A percentile compares a stretch with the other conserved stretches of the same genome.
Evolutionary conservation across 2,329 filamentous ascomycete species (phyloP).

Genomic region (Pseudocercospora crystallina): DNA sequence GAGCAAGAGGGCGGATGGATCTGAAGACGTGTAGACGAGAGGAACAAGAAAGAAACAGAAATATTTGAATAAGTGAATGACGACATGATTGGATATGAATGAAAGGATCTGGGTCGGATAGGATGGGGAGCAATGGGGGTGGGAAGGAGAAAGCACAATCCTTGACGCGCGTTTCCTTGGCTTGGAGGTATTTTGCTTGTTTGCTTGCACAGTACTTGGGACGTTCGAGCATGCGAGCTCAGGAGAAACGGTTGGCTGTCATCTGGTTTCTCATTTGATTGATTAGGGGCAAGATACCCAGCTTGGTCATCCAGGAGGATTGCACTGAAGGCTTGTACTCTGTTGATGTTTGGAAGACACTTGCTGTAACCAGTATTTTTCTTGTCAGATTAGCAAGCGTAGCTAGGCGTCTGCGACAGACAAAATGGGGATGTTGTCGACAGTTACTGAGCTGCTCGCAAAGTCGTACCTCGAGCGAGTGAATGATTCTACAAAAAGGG

Average conservation of each 20-base stretch:
- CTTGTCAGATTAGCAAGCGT: too few relatives aligned
- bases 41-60: neutral
- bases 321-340: too few relatives aligned
- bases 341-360: too few relatives aligned
- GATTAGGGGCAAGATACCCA: neutral
- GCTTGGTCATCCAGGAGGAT: neutral
- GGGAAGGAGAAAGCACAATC: conserved; percentile 3
- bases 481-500: too few relatives aligned
- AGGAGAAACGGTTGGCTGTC: neutral
- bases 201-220: too few relatives aligned
- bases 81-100: conserved; percentile 14
- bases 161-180: neutral
- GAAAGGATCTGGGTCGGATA: conserved; percentile 7
- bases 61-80: conserved; percentile 10
- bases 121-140: conserved; percentile 6
- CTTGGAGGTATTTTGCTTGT: too few relatives aligned
- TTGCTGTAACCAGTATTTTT: too few relatives aligned
- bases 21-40: conserved; percentile 4
- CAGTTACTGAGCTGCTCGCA: too few relatives aligned
- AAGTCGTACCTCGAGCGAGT: too few relatives aligned
- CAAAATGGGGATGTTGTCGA: too few relatives aligned
- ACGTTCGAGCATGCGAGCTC: too few relatives aligned
- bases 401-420: too few relatives aligned
- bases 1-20: conserved; percentile 17
- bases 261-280: neutral